Evolutionary conservation across 768 basidiomycete genomes (phyloP).

Genomic region (Leucosporidium yakuticum): DNA sequence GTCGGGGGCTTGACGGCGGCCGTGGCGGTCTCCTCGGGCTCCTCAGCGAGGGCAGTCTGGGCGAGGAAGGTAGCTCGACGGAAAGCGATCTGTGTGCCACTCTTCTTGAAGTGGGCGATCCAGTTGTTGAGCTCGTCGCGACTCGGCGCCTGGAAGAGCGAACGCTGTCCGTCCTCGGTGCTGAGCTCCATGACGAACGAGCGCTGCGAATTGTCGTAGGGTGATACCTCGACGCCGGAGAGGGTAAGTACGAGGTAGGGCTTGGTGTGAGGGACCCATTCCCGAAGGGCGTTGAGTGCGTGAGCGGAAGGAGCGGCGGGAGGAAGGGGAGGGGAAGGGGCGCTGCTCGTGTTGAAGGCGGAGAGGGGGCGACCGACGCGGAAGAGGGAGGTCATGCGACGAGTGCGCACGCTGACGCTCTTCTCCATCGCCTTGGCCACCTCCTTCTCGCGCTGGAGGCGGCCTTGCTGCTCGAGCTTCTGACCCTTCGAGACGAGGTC

Average conservation of each 20-base stretch:
- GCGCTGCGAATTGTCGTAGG: background rate
- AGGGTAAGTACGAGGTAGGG: slow-evolving; percentile 5
- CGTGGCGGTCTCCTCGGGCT: slow-evolving; percentile 11
- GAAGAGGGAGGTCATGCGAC: slow-evolving; percentile 11
- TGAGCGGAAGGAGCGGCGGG: background rate
- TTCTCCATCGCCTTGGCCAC: slow-evolving; percentile 2
- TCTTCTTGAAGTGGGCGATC: slow-evolving; percentile 18
- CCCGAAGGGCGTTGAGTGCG: background rate
- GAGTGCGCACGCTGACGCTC: slow-evolving; percentile 5
- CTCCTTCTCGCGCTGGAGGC: slow-evolving; percentile 6
- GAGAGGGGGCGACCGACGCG: slow-evolving; percentile 4
- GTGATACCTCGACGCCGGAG: background rate
- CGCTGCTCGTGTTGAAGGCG: background rate
- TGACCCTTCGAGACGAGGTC: background rate
- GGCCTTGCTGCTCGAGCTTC: background rate
- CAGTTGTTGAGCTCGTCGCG: slow-evolving; percentile 21
- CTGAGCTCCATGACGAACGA: slow-evolving; percentile 20
- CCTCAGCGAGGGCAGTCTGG: slow-evolving; percentile 6
- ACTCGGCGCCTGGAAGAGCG: slow-evolving; percentile 30
- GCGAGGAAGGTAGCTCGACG: slow-evolving; percentile 33
- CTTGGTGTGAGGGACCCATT: background rate
- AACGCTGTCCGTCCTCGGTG: slow-evolving; percentile 24
- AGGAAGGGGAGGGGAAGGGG: background rate
- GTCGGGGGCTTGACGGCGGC: background rate
- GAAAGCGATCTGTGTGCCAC: slow-evolving; percentile 12